phyloP scores from a whole-genome alignment of 2,329 filamentous ascomycete genomes.

The Epichloe sylvatica region DNA sequence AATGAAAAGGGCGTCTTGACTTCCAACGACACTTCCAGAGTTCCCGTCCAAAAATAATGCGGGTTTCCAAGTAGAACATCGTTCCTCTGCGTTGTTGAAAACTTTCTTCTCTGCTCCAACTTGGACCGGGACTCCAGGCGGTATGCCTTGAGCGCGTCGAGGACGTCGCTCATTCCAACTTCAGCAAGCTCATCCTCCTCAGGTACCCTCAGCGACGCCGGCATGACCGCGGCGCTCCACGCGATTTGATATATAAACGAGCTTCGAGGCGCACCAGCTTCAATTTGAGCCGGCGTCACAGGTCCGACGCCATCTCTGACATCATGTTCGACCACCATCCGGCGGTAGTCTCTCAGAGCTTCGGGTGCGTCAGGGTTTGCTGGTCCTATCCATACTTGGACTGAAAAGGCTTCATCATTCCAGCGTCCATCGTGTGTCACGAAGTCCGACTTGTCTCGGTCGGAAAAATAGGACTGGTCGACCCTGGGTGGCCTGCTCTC shows the following conservation, averaged over 20 bases:
- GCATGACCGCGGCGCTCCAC: constrained; percentile 36
- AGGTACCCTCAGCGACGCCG: constrained; percentile 17
- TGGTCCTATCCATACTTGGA: constrained; percentile 34
- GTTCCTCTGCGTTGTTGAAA: constrained; percentile 5
- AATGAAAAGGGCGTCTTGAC: not conserved
- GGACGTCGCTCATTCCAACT: constrained; percentile 28
- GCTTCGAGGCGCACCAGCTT: constrained; percentile 32
- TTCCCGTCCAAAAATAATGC: constrained; percentile 27
- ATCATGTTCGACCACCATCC: constrained; percentile 23
- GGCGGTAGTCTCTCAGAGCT: constrained; percentile 35
- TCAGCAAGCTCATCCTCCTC: constrained; percentile 15
- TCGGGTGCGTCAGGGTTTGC: constrained; percentile 18
- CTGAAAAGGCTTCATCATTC: constrained; percentile 14
- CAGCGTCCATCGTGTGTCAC: constrained; percentile 13
- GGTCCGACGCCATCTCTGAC: constrained; percentile 28
- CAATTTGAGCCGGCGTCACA: constrained; percentile 34
- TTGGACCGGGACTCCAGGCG: constrained; percentile 20
- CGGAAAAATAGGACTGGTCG: constrained; percentile 1
- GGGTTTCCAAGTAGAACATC: constrained; percentile 10
- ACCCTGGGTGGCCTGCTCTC: not conserved
- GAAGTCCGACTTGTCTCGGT: constrained; percentile 11
- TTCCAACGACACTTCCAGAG: constrained; percentile 20
- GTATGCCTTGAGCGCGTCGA: constrained; percentile 27
- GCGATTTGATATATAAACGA: constrained; percentile 35
- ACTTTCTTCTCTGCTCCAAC: constrained; percentile 11